phyloP scores from a whole-genome alignment of 1,284 basidiomycete species.

The Ceratobasidium sp. region DNA sequence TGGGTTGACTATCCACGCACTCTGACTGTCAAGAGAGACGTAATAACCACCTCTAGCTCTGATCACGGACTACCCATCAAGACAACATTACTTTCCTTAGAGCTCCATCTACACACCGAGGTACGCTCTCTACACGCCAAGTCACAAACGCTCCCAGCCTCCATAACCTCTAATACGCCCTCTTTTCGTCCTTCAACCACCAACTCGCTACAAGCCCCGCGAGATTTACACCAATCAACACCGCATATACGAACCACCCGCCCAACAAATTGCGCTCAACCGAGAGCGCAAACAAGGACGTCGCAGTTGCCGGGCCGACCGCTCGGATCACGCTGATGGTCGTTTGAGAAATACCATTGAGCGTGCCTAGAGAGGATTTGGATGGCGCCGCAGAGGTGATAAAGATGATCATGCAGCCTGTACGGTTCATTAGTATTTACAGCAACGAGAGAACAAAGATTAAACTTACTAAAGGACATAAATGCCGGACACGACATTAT shows the following conservation, averaged over 20 bases:
- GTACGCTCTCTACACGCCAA: no score
- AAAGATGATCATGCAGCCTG: conserved; percentile 47
- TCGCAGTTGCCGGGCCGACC: conserved; percentile 47
- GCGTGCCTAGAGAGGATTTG: conserved; percentile 42
- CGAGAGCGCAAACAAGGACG: conserved; percentile 47
- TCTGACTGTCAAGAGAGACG: no score
- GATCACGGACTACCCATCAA: no score
- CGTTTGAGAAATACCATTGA: conserved; percentile 49
- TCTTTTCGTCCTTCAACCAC: conserved; percentile 17
- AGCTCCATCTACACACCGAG: no score
- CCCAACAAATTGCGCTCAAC: conserved; percentile 46
- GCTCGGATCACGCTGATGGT: conserved; percentile 42
- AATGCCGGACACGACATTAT: conserved; percentile 24
- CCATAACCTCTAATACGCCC: conserved; percentile 19
- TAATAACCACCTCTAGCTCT: no score
- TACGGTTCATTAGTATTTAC: background rate
- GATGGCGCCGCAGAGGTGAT: conserved; percentile 48
- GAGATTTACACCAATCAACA: conserved; percentile 36
- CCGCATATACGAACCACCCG: conserved; percentile 48
- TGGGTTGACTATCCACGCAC: no score
- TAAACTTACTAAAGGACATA: conserved; percentile 47
- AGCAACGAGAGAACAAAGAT: background rate
- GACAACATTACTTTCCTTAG: no score
- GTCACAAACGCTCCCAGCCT: no score
- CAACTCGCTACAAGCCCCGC: conserved; percentile 32